These are phyloP conservation scores for Epichloe elymi DNA, from an alignment of 2,329 filamentous ascomycete species.

Conservation along the genomic window DNA sequence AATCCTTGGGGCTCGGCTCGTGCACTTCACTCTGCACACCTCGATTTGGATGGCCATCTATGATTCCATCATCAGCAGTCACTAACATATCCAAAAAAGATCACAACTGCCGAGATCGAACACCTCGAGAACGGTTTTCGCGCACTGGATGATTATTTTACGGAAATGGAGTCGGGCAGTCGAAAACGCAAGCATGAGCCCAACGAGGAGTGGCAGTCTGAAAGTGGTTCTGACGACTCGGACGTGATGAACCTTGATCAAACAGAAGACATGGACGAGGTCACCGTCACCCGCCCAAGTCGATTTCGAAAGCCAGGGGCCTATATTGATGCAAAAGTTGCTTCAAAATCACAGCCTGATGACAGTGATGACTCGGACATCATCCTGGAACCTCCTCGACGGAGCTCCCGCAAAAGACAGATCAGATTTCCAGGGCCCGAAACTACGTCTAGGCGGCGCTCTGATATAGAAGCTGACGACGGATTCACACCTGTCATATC, in stretches of 20 bases:
- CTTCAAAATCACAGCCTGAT: constrained; percentile 4
- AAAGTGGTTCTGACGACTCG: constrained; percentile 11
- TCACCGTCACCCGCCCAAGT: neutral
- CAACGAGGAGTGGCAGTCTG: constrained; percentile 18
- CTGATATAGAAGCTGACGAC: constrained; percentile 21
- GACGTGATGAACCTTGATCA: constrained; percentile 16
- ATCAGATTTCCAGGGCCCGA: neutral
- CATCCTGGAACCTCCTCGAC: constrained; percentile 6
- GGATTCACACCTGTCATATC: constrained; percentile 23
- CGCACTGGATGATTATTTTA: constrained; percentile 13
- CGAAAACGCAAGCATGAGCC: constrained; percentile 20
- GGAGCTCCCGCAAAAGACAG: constrained; percentile 4
- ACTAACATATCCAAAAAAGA: constrained; percentile 15
- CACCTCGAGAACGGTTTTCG: constrained; percentile 19
- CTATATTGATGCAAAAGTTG: neutral
- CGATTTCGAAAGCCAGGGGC: neutral
- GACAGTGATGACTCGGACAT: constrained; percentile 1
- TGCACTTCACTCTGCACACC: neutral
- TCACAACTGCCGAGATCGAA: constrained; percentile 18
- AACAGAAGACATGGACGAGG: constrained; percentile 11
- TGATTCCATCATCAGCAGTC: neutral
- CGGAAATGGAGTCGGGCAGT: constrained; percentile 7
- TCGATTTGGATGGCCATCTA: neutral
- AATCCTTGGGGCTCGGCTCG: neutral
- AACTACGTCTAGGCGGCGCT: neutral